Percentiles rank a stretch among this genome's conserved stretches.
Conservation (phyloP, 306 rosid species). For the Prunus padus region DNA sequence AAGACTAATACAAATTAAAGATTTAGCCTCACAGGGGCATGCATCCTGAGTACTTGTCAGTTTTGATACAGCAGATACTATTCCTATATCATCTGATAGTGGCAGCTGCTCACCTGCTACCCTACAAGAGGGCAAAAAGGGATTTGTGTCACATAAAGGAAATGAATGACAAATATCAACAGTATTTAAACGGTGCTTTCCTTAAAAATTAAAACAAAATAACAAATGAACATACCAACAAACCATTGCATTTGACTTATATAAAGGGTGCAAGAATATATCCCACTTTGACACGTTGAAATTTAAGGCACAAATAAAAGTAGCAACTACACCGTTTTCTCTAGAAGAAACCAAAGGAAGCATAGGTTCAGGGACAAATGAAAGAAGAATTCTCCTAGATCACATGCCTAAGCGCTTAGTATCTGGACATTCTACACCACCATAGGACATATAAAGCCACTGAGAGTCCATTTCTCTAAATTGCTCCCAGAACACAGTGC, state of each 20-base stretch:
- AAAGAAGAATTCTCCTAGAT: constrained; percentile 16
- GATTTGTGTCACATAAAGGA: constrained; percentile 25
- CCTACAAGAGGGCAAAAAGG: constrained; percentile 46
- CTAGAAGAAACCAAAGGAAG: constrained; percentile 13
- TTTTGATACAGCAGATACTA: constrained; percentile 47
- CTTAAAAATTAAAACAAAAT: neutral
- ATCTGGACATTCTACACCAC: constrained; percentile 6
- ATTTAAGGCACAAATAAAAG: constrained; percentile 8
- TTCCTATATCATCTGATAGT: constrained; percentile 46
- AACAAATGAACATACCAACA: neutral
- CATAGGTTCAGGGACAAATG: neutral
- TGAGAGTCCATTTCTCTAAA: constrained; percentile 16
- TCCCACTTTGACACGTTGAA: neutral
- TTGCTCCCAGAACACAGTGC: neutral
- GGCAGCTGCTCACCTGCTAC: constrained; percentile 40
- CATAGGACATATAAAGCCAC: neutral
- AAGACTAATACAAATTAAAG: neutral
- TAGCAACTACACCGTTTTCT: neutral
- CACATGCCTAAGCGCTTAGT: constrained; percentile 16
- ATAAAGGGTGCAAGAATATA: neutral
- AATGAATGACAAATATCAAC: constrained; percentile 17
- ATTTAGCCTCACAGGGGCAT: constrained; percentile 41
- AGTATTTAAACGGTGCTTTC: constrained; percentile 14
- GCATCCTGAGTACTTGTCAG: constrained; percentile 34
- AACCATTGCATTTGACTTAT: neutral